Conservation (phyloP, 441 rosid genomes). For the Oxalis stricta region DNA sequence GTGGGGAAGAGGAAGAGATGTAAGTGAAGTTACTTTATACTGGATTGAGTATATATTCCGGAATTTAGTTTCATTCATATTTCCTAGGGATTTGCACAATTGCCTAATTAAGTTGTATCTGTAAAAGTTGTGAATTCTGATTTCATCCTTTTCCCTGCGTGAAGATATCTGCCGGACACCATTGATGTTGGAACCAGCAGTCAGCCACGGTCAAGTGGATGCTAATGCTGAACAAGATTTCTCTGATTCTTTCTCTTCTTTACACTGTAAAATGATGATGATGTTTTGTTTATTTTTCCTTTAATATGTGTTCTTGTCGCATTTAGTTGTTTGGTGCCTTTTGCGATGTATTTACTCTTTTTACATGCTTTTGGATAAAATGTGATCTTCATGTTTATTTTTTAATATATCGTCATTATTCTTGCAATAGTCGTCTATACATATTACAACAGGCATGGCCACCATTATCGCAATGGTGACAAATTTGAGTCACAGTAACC, state of each 20-base stretch:
- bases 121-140: too few species aligned
- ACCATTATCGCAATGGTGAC: too few species aligned
- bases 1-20: constrained; percentile 90
- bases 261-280: constrained; percentile 24
- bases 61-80: not conserved
- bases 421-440: too few species aligned
- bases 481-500: too few species aligned
- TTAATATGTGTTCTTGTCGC: constrained; percentile 3
- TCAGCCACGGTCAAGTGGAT: constrained; percentile 64
- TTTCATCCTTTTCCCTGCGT: constrained; percentile 1
- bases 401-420: too few species aligned
- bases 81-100: too few species aligned
- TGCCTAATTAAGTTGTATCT: too few species aligned
- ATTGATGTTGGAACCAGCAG: constrained; percentile 65
- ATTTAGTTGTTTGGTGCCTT: constrained; percentile 9
- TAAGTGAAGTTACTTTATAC: constrained; percentile 25
- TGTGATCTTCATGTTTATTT: too few species aligned
- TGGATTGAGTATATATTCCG: not conserved
- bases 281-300: constrained; percentile 16
- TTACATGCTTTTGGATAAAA: too few species aligned
- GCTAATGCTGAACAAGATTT: constrained; percentile 52
- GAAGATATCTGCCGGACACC: constrained; percentile 81
- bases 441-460: too few species aligned
- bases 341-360: constrained; percentile 3
- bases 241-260: constrained; percentile 7